Base-by-base conservation (phyloP, 202 grass and related monocot species). In the Carex sylvatica region DNA sequence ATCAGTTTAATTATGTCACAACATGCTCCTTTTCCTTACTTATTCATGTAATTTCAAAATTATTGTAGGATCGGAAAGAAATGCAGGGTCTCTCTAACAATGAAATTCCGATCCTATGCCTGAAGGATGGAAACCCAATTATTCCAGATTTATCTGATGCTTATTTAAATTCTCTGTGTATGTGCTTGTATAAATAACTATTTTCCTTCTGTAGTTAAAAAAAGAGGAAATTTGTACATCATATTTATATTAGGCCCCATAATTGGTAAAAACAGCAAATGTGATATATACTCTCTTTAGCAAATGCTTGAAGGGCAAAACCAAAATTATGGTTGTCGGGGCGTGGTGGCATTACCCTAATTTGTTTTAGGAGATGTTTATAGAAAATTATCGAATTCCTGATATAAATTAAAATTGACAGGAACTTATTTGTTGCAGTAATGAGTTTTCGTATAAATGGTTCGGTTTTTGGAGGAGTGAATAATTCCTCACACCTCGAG, bases 391-490 rank as follows among this genome's bases (percentile, higher is more conserved):
- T 56, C 12, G 28, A 75, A 74, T 61, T 52, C 22, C 70, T 74
- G 44, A 84, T 65, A 88, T 94, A 90, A 88, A 86, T 78, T 83
- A 80, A 88, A 89, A 87, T 80, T 90, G 85, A 91, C 80, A 91
- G 88, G 89, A 90, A 76, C 75, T 95, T 95, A 84, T 98, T 84
- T 88, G 63, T 95, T 93, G 91, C 88, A 98, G 96, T 98, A 87
- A 93, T 91, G 86, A 91, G 85, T 53, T 90, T 88, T 79, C 65
- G 83, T 72, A 76, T 62, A 65, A 84, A 78, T 88, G 92, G 91
- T 74, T 90, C 92, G 31, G 16, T 68, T 85, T 93, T 98, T 84
- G 89, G 77, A 51, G 82, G 63, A 85, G 65, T 61, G 65, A 89
- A 85, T 72, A 89, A 93, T 86, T 81, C 82, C 49, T 86, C 91